Evolutionary conservation across 495 filamentous ascomycete genomes (phyloP), one percentile per base, ranked within the genome.

Genomic region (Ascodesmis nigricans): DNA sequence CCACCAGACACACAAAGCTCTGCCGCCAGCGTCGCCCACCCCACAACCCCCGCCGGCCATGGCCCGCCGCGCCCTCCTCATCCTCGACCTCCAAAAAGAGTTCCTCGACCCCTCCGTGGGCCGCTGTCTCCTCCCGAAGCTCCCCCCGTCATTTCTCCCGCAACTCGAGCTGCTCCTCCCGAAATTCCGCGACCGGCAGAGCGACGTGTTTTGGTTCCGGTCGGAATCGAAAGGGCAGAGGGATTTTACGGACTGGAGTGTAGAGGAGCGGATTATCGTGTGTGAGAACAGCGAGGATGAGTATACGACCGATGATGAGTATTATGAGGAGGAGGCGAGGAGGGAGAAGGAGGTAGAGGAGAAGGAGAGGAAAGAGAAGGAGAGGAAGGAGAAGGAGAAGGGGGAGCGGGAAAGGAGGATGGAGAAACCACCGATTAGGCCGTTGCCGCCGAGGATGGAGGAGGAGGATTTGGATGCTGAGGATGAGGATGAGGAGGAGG

Each of bases 1-100:
- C n/a, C n/a, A n/a, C n/a, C n/a, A n/a, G n/a, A n/a, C n/a, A n/a
- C n/a, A n/a, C n/a, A n/a, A n/a, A n/a, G n/a, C n/a, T n/a, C n/a
- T n/a, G n/a, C n/a, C n/a, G n/a, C n/a, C n/a, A n/a, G n/a, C n/a
- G n/a, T n/a, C n/a, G n/a, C n/a, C n/a, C n/a, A n/a, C n/a, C n/a
- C n/a, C n/a, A n/a, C n/a, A n/a, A n/a, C n/a, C n/a, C n/a, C n/a
- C n/a, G n/a, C n/a, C n/a, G n/a, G n/a, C n/a, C 30, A 43, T 47
- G 35, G 87, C 82, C 7, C 69, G 80, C 31, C 77, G 82, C 58
- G 87, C 81, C 0, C 56, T 97, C 24, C 58, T 97, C 16, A 53
- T 92, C 9, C 59, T 93, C 33, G 83, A 91, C 48, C 65, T 91
- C 15, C 87, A 95, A 20, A 91, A 92, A 51, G 87, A 93, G 54